Evolutionary conservation across 2,329 filamentous ascomycete species (phyloP).

Genomic region (Rhynchosporium graminicola): DNA sequence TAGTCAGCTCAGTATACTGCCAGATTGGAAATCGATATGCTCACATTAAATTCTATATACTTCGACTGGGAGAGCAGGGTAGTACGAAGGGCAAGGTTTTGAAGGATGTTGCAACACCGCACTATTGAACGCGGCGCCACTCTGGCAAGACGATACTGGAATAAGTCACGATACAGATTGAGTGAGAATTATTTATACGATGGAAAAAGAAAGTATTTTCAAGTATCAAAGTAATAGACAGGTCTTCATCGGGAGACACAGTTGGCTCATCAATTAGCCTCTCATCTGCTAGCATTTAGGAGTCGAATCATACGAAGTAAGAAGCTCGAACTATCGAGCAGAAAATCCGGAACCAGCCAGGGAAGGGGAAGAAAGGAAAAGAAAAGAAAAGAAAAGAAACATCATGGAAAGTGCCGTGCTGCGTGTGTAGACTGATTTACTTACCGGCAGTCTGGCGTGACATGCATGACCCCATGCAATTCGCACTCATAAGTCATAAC

Average conservation of each 20-base stretch:
- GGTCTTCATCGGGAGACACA: constrained; percentile 3
- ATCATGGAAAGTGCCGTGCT: neutral
- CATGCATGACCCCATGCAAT: constrained; percentile 5
- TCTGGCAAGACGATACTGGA: constrained; percentile 10
- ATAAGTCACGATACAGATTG: neutral
- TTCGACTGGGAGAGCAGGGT: constrained; percentile 14
- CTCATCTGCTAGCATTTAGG: neutral
- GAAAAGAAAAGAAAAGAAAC: constrained; percentile 17
- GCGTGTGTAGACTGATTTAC: neutral
- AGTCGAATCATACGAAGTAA: neutral
- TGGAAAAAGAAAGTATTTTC: neutral
- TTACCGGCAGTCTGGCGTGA: constrained; percentile 24
- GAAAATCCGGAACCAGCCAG: neutral
- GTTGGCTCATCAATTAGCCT: neutral
- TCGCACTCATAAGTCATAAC: constrained; percentile 16
- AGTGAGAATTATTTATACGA: neutral
- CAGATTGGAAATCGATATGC: constrained; percentile 8
- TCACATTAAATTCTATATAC: constrained; percentile 12
- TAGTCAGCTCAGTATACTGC: neutral
- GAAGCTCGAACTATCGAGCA: neutral
- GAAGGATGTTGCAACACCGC: constrained; percentile 17
- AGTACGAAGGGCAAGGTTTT: constrained; percentile 16
- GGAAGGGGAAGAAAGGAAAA: neutral
- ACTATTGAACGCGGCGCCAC: constrained; percentile 20
- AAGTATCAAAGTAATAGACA: neutral